Evolutionary conservation across 2,329 filamentous ascomycete species (phyloP).

Genomic region (Fragosphaeria purpurea): DNA sequence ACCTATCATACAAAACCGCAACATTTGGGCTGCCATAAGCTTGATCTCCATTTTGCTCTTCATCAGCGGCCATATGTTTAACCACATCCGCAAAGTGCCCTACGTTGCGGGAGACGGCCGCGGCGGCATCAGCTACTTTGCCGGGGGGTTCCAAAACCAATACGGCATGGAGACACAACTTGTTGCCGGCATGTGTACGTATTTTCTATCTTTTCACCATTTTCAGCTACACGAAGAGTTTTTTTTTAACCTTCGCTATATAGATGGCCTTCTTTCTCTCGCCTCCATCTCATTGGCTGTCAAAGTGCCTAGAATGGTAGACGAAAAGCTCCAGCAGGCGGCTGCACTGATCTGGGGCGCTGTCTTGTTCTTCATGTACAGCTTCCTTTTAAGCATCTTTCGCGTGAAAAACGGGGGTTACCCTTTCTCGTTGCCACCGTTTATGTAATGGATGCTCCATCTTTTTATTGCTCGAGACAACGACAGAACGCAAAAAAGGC

Average conservation of each 20-base stretch:
- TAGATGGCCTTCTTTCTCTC: constrained; percentile 67
- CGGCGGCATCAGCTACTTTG: constrained; percentile 84
- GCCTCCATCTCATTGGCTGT: constrained; percentile 82
- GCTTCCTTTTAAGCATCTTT: constrained; percentile 89
- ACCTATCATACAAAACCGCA: constrained; percentile 78
- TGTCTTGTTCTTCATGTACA: constrained; percentile 75
- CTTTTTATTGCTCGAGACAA: too few species aligned
- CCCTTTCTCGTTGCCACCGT: constrained; percentile 87
- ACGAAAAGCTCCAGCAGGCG: constrained; percentile 67
- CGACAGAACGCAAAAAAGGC: too few species aligned
- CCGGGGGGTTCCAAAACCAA: constrained; percentile 85
- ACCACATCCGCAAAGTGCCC: constrained; percentile 91
- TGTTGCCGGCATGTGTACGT: constrained; percentile 77
- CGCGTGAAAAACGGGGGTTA: constrained; percentile 91
- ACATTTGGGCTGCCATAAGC: constrained; percentile 85
- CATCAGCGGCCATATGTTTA: constrained; percentile 98
- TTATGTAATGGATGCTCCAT: constrained; percentile 41
- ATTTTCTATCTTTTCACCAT: not conserved
- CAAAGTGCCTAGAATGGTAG: constrained; percentile 81
- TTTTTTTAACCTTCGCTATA: not conserved
- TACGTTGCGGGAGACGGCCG: constrained; percentile 79
- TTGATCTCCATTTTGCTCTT: constrained; percentile 85
- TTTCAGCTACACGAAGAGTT: not conserved
- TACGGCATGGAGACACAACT: constrained; percentile 94
- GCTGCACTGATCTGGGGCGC: constrained; percentile 71